A percentile compares a stretch with the other conserved stretches of the same genome.
phyloP scores from a whole-genome alignment of 2,329 filamentous ascomycete genomes.

The Cercospora sp. region DNA sequence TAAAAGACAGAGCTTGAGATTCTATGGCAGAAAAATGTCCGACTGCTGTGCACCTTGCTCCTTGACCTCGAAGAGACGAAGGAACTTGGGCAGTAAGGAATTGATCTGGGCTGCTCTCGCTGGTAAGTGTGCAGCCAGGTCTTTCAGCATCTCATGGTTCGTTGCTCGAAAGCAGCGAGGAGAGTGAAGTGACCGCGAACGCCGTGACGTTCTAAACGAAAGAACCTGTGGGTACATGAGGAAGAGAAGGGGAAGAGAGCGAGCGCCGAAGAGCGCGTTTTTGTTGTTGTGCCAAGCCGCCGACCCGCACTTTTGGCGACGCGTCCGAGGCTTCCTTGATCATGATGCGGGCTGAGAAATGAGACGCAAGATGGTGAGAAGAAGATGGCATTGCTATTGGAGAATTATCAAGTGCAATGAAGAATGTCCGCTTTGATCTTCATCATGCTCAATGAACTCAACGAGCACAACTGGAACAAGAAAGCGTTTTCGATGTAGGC shows the following conservation, averaged over 20 bases:
- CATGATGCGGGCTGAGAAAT: too few species aligned
- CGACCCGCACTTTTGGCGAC: neutral
- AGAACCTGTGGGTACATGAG: neutral
- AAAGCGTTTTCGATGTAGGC: neutral
- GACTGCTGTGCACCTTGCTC: neutral
- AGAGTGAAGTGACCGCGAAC: neutral
- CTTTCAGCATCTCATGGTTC: neutral
- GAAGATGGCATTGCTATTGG: neutral
- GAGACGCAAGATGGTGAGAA: too few species aligned
- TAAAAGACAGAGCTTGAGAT: neutral
- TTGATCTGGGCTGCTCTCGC: neutral
- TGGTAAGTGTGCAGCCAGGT: neutral
- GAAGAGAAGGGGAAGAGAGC: neutral
- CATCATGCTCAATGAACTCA: neutral
- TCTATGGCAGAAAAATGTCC: neutral
- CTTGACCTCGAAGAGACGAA: neutral
- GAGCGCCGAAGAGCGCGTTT: neutral
- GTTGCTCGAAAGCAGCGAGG: neutral
- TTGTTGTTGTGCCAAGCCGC: neutral
- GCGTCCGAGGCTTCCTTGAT: neutral
- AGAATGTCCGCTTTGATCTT: neutral
- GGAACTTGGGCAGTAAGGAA: neutral
- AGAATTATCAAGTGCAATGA: neutral
- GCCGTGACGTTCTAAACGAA: neutral
- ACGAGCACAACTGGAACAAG: neutral